A percentile compares a stretch with the other conserved stretches of the same genome.
Evolutionary conservation across 768 basidiomycete genomes (phyloP).

Genomic region (Daedaleopsis sinensis): DNA sequence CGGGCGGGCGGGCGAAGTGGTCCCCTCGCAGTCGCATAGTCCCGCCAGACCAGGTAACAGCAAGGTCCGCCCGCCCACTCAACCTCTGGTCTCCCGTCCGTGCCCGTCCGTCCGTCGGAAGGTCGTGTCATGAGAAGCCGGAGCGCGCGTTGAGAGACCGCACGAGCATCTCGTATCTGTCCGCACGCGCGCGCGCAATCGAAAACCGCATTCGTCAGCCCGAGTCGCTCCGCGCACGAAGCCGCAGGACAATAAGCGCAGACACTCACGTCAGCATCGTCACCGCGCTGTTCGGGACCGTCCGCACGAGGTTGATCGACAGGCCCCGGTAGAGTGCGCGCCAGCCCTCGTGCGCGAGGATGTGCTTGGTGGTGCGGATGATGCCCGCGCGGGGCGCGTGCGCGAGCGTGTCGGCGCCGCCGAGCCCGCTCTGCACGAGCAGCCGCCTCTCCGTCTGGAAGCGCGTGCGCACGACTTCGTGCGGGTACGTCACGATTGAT

Average conservation of each 20-base stretch:
- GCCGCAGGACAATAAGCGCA: conserved; percentile 1
- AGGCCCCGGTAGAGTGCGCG: conserved; percentile 89
- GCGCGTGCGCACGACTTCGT: conserved; percentile 98
- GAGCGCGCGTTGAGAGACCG: conserved; percentile 27
- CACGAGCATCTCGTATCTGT: conserved; percentile 35
- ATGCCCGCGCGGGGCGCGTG: conserved; percentile 63
- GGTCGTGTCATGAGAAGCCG: conserved; percentile 19
- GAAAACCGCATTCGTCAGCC: background rate
- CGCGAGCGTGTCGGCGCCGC: conserved; percentile 65
- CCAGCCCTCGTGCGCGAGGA: conserved; percentile 86
- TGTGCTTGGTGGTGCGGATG: conserved; percentile 68
- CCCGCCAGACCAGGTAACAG: background rate
- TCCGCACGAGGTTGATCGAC: conserved; percentile 91
- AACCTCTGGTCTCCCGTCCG: background rate
- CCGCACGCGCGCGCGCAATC: too few species aligned
- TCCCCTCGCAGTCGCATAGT: too few species aligned
- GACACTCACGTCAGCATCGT: conserved; percentile 87
- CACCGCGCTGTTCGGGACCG: conserved; percentile 95
- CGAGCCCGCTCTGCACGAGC: conserved; percentile 50
- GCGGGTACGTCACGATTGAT: conserved; percentile 94
- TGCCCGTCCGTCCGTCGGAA: background rate
- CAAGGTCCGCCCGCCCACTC: background rate
- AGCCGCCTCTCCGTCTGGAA: conserved; percentile 84
- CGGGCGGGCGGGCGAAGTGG: too few species aligned
- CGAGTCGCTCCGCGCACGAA: background rate